Conservation (phyloP, 2,329 filamentous ascomycete species). For the Xylariales sp. region DNA sequence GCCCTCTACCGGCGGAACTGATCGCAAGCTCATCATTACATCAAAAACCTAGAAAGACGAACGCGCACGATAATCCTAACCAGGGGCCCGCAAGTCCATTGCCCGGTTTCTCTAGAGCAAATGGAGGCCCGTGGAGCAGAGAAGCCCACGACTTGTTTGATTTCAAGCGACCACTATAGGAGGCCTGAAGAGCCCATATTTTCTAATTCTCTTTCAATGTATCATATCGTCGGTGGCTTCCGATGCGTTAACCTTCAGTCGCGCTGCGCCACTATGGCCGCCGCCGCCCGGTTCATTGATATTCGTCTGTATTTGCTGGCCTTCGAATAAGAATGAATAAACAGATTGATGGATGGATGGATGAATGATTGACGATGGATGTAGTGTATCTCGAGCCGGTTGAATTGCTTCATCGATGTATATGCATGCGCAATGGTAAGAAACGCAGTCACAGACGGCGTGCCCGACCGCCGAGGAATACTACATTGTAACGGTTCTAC, state of each 20-base stretch:
- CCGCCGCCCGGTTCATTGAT: not conserved
- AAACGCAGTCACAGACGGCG: conserved; percentile 19
- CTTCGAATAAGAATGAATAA: not conserved
- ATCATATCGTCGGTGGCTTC: not conserved
- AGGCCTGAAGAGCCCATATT: not conserved
- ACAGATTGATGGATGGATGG: not conserved
- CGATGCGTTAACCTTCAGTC: not conserved
- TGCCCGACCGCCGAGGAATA: conserved; percentile 20
- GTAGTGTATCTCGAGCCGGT: not conserved
- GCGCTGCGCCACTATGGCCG: not conserved
- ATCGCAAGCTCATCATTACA: conserved; percentile 16
- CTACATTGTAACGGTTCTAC: not conserved
- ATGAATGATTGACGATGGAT: not conserved
- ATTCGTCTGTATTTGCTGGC: not conserved
- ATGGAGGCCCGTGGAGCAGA: conserved; percentile 74
- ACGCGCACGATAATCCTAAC: conserved; percentile 24
- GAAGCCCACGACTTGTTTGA: conserved; percentile 76
- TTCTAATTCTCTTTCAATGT: not conserved
- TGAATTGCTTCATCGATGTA: not conserved
- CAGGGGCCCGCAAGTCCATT: conserved; percentile 44
- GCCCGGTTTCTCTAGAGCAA: conserved; percentile 61
- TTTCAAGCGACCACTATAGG: conserved; percentile 62
- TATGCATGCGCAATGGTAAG: conserved; percentile 1
- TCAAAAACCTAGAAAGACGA: conserved; percentile 24
- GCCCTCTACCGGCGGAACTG: conserved; percentile 44